Percentiles rank a stretch among this genome's conserved stretches.
phyloP scores from a whole-genome alignment of 2,329 filamentous ascomycete species.

The Aspergillus proliferans region DNA sequence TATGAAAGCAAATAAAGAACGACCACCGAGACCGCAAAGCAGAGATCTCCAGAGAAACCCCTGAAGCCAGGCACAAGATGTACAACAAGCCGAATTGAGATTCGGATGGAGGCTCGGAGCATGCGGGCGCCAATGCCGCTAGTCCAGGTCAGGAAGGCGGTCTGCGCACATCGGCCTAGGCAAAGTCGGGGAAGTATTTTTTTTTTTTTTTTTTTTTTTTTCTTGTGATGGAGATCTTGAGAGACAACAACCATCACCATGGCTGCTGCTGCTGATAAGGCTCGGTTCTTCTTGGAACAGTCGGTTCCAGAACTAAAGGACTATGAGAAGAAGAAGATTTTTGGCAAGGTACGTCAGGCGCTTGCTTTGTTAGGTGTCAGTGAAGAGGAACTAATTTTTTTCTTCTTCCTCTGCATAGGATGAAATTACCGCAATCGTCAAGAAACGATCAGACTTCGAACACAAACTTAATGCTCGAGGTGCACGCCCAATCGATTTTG shows the following conservation, averaged over 20 bases:
- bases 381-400: constrained; percentile 5
- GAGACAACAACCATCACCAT: constrained; percentile 43
- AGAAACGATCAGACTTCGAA: constrained; percentile 88
- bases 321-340: constrained; percentile 86
- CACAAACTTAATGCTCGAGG: constrained; percentile 82
- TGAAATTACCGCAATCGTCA: constrained; percentile 82
- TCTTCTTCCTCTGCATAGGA: constrained; percentile 49
- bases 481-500: constrained; percentile 69
- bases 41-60: constrained; percentile 14
- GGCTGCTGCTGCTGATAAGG: constrained; percentile 85
- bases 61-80: constrained; percentile 9
- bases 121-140: constrained; percentile 12
- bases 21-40: neutral
- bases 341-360: constrained; percentile 57
- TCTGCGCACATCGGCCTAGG: constrained; percentile 9
- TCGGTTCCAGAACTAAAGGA: constrained; percentile 87
- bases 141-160: constrained; percentile 14
- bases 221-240: constrained; percentile 1
- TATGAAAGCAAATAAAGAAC: constrained; percentile 13
- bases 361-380: neutral
- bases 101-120: constrained; percentile 14
- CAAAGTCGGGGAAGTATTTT: constrained; percentile 22
- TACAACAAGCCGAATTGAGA: constrained; percentile 15
- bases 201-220: constrained; percentile 31
- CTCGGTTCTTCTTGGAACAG: constrained; percentile 89